Percentiles rank a stretch among this genome's conserved stretches.
phyloP scores from a whole-genome alignment of 2,329 filamentous ascomycete species.

The Xylariaceae sp. region DNA sequence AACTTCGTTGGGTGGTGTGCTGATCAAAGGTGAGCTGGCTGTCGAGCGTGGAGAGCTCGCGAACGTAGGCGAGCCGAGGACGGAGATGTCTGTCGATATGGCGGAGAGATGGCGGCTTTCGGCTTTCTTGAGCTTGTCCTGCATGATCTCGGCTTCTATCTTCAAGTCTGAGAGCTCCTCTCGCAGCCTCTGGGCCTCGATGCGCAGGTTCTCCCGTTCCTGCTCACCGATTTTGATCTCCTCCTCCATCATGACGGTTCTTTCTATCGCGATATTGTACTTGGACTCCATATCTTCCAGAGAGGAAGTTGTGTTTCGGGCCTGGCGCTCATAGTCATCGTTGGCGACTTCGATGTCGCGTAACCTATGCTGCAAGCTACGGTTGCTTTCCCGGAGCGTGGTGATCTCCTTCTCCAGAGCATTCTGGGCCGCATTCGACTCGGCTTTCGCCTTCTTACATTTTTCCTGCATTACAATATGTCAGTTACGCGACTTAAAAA shows the following conservation, averaged over 20 bases:
- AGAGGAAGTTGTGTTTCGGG: slow-evolving; percentile 89
- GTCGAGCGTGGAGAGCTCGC: slow-evolving; percentile 75
- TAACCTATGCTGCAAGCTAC: slow-evolving; percentile 74
- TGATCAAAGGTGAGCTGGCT: slow-evolving; percentile 85
- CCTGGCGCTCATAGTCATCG: slow-evolving; percentile 96
- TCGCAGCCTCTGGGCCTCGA: slow-evolving; percentile 82
- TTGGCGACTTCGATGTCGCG: slow-evolving; percentile 97
- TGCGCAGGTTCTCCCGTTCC: slow-evolving; percentile 81
- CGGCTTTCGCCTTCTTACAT: slow-evolving; percentile 89
- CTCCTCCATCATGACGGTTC: slow-evolving; percentile 88
- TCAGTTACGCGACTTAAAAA: not conserved
- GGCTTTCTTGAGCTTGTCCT: slow-evolving; percentile 83
- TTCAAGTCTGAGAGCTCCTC: slow-evolving; percentile 91
- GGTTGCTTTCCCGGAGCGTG: slow-evolving; percentile 74
- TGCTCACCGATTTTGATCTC: slow-evolving; percentile 88
- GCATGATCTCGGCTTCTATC: slow-evolving; percentile 89
- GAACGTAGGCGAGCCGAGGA: slow-evolving; percentile 65
- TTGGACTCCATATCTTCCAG: slow-evolving; percentile 96
- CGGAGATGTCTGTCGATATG: slow-evolving; percentile 57
- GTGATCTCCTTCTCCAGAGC: slow-evolving; percentile 94
- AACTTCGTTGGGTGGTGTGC: slow-evolving; percentile 76
- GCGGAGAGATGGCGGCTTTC: slow-evolving; percentile 52
- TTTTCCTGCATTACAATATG: slow-evolving; percentile 60
- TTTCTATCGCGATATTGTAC: slow-evolving; percentile 90
- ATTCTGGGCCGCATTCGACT: slow-evolving; percentile 80